Conservation (phyloP, 73 alveolate species). For the Strombidium stylifer region DNA sequence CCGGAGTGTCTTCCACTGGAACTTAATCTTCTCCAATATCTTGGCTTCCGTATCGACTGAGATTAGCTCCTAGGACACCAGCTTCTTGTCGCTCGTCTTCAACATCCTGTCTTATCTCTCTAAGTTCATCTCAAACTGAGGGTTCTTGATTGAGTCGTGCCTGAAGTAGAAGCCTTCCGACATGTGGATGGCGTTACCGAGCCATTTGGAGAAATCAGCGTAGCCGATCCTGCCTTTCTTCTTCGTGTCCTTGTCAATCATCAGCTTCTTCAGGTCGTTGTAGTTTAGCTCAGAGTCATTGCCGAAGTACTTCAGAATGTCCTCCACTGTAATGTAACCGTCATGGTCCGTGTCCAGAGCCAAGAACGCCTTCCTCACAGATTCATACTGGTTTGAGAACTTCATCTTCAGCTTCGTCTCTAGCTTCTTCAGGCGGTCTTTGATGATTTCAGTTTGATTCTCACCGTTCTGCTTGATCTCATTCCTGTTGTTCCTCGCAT, state of each 20-base stretch:
- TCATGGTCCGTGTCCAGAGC: slow-evolving; percentile 57
- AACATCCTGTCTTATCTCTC: background rate
- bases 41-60: slow-evolving; percentile 31
- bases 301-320: slow-evolving; percentile 44
- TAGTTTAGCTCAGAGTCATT: slow-evolving; percentile 20
- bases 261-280: slow-evolving; percentile 22
- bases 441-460: slow-evolving; percentile 21
- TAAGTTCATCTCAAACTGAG: slow-evolving; percentile 41
- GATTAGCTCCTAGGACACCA: slow-evolving; percentile 7
- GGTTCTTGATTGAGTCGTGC: slow-evolving; percentile 56
- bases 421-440: slow-evolving; percentile 20
- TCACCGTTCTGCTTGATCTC: background rate
- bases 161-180: slow-evolving; percentile 60
- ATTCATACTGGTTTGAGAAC: slow-evolving; percentile 39
- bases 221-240: slow-evolving; percentile 52
- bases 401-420: slow-evolving; percentile 31
- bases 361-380: slow-evolving; percentile 59
- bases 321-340: slow-evolving; percentile 64
- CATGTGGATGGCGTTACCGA: slow-evolving; percentile 48
- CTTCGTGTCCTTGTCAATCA: slow-evolving; percentile 35
- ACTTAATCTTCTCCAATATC: slow-evolving; percentile 41
- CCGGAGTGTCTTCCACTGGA: slow-evolving; percentile 53
- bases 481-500: slow-evolving; percentile 3
- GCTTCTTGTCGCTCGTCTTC: slow-evolving; percentile 5
- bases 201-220: slow-evolving; percentile 51